Percentiles rank a stretch among this genome's conserved stretches.
These are phyloP conservation scores for Chrysoporthe cubensis DNA, from an alignment of 2,329 filamentous ascomycete species.

Conservation along the genomic window DNA sequence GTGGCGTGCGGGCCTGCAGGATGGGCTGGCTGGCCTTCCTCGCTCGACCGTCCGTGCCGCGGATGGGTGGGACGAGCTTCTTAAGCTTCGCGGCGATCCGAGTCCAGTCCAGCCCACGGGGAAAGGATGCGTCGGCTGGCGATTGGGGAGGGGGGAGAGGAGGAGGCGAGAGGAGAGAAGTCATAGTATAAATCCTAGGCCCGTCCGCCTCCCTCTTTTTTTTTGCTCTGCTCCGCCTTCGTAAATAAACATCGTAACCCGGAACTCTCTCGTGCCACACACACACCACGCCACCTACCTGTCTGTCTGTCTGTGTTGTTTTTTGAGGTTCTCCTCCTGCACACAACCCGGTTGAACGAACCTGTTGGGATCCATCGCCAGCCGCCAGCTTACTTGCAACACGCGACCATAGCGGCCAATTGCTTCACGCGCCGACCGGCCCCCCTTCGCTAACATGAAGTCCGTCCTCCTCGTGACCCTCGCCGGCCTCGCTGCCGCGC, in stretches of 20 bases:
- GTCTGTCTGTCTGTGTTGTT: not conserved
- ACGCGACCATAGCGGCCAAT: not conserved
- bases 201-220: not conserved
- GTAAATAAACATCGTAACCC: not conserved
- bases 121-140: too few relatives aligned
- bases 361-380: too few relatives aligned
- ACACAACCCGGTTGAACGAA: too few relatives aligned
- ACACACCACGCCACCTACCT: not conserved
- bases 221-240: not conserved
- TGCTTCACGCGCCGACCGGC: not conserved
- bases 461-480: slow-evolving; percentile 33
- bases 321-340: too few relatives aligned
- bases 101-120: too few relatives aligned
- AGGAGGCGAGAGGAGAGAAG: too few relatives aligned
- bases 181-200: too few relatives aligned
- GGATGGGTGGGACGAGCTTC: not conserved
- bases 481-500: slow-evolving; percentile 37
- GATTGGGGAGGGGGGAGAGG: too few relatives aligned
- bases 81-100: too few relatives aligned
- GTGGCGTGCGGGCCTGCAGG: not conserved
- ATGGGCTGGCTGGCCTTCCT: not conserved
- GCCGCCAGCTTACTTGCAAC: too few relatives aligned
- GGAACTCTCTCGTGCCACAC: too few relatives aligned
- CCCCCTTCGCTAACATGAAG: slow-evolving; percentile 35
- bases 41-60: too few relatives aligned